Base-by-base conservation (phyloP, 768 basidiomycete genomes). In the Mycena filopes region DNA sequence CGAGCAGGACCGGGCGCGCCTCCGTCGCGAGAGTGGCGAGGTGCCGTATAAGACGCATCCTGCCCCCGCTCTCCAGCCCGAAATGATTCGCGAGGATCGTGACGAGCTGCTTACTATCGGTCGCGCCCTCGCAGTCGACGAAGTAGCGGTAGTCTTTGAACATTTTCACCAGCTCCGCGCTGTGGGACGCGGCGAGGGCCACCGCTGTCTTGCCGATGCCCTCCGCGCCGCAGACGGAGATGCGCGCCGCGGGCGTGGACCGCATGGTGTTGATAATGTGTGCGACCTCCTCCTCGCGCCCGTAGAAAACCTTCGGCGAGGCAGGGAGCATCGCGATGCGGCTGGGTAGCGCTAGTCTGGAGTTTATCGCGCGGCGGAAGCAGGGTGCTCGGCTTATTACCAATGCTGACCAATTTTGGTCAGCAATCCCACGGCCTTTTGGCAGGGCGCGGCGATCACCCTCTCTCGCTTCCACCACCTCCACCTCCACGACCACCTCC, bases 181-280 rank as follows among this genome's bases (percentile, higher is more conserved):
- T 40, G 48, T 66, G 65, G 20, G 40, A 31, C 25, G 55, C 49
- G 8, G 60, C 65, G 13, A 67, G 54, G 31, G 60, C 65, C 20
- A 67, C 29, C 3, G 60, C 60, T 12, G 65, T 57, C 55, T 67
- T 67, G 3, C 65, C 65, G 15, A 67, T 21, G 16, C 65, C 65
- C 6, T 46, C 51, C 11, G 65, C 29, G 31, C 65, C 65, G 33
- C 29, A 43, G 29, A 67, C 53, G 25, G 41, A 10, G 8, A 67
- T 54, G 26, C 65, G 65, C 6, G 60, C 65, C 2, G 59, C 65
- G 4, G 59, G 55, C 20, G 45, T 33, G 25, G 65, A 49, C 33
- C 28, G 55, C 25, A 62, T 51, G 28, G 31, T 26, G 16, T 67
- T 51, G 31, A 57, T 40, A 36, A 62, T 31, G 43, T 67, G 65